Evolutionary conservation across 176 grass and related monocot species (phyloP), one percentile per base, ranked within the genome.

Genomic region (Microstegium vimineum): DNA sequence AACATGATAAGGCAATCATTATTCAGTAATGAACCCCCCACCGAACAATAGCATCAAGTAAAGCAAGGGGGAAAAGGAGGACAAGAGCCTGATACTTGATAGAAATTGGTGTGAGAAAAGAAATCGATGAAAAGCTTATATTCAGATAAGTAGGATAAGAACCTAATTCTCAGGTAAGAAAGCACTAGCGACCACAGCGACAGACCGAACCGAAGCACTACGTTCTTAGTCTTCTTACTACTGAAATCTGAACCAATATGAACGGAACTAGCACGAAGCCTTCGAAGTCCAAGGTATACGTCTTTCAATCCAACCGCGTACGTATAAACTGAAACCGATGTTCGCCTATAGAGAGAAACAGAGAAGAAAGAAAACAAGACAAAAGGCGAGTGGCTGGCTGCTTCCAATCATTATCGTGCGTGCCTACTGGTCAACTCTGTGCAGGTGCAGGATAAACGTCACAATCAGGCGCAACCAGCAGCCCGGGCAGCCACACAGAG

Each of bases 1-100:
- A 51, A 82, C 40, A 60, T 51, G 69, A 69, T 54, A 34, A 78
- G 46, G 61, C 67, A 69, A 86, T 79, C 30, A 69, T 62, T 79
- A 38, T 34, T 74, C 33, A 41, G 26, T 74, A 75, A 75, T 32
- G 23, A 86, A 37, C 60, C 41, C 22, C 26, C 12, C 61, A 82
- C n/a, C 36, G 72, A 83, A 79, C 9, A 73, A 69, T 34, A 79
- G 26, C 32, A 79, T 62, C 37, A 37, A 20, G 25, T 26, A 78
- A 78, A 73, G 30, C 14, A 73, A 80, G 23, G 22, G 1, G 15
- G 41, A 35, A 35, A 79, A 83, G 27, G 54, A 59, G 23, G 17
- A 60, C 26, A 4, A 8, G n/a, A 46, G 65, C 11, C 62, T 54
- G 33, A 9, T 54, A 32, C 59, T 22, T 51, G 45, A 66, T 83